Evolutionary conservation across 768 basidiomycete genomes (phyloP).

Genomic region (Russula sp.): DNA sequence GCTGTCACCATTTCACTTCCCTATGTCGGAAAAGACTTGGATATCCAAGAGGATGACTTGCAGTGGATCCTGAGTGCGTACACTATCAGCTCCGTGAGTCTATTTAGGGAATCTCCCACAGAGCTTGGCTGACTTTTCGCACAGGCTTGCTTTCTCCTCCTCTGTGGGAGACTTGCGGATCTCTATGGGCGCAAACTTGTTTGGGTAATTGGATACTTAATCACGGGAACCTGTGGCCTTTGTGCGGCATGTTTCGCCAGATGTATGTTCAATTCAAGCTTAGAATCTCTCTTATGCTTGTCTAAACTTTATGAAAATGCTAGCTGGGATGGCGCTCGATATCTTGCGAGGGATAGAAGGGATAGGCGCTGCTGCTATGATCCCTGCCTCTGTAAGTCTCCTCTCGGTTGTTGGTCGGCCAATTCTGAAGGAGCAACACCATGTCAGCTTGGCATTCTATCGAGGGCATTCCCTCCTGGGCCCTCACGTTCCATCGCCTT

Average conservation of each 20-base stretch:
- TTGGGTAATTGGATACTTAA: slow-evolving; percentile 53
- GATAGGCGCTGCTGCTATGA: slow-evolving; percentile 66
- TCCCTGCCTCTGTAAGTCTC: slow-evolving; percentile 58
- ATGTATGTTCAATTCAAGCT: slow-evolving; percentile 29
- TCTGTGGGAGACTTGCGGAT: slow-evolving; percentile 76
- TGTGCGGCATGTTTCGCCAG: slow-evolving; percentile 59
- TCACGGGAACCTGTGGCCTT: slow-evolving; percentile 50
- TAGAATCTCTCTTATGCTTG: not conserved
- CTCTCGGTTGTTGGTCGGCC: not conserved
- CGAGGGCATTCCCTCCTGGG: slow-evolving; percentile 66
- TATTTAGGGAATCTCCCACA: not conserved
- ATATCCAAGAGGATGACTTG: slow-evolving; percentile 43
- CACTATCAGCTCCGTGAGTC: slow-evolving; percentile 54
- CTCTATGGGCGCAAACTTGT: slow-evolving; percentile 64
- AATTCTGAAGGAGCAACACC: not conserved
- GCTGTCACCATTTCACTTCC: slow-evolving; percentile 27
- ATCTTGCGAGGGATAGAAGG: slow-evolving; percentile 76
- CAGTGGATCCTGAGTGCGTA: slow-evolving; percentile 68
- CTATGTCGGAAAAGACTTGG: slow-evolving; percentile 32
- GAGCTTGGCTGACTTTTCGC: not conserved
- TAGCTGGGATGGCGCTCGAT: slow-evolving; percentile 55
- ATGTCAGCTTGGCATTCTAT: slow-evolving; percentile 68
- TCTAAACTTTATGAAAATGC: not conserved
- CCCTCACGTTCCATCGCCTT: slow-evolving; percentile 68
- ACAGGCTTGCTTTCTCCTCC: slow-evolving; percentile 70